phyloP scores from a whole-genome alignment of 2,329 filamentous ascomycete species.

The Arthroderma sp. region DNA sequence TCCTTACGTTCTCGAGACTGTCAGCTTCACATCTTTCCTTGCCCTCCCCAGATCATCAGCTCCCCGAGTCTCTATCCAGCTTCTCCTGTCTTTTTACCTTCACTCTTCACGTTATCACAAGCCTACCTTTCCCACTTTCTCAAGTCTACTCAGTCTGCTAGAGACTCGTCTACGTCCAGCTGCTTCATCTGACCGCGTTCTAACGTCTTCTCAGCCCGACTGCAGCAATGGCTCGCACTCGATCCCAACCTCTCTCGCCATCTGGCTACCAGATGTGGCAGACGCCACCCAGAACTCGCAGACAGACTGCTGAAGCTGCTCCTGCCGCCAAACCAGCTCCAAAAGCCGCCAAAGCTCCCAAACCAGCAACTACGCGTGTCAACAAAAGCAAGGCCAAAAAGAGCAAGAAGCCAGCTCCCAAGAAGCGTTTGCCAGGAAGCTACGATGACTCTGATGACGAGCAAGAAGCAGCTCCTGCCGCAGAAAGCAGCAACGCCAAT shows the following conservation, averaged over 20 bases:
- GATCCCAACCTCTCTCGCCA: constrained; percentile 23
- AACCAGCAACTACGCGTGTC: constrained; percentile 4
- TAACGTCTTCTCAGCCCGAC: neutral
- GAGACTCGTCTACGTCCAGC: neutral
- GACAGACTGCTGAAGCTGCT: constrained; percentile 11
- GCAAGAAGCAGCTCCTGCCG: neutral
- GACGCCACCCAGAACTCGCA: constrained; percentile 11
- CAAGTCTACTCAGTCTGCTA: neutral
- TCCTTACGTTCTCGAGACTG: too few relatives aligned
- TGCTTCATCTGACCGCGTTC: neutral
- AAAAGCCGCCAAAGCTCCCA: neutral
- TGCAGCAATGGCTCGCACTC: constrained; percentile 2
- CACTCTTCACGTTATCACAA: neutral
- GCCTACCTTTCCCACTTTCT: neutral
- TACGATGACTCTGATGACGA: neutral
- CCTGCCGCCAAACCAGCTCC: neutral
- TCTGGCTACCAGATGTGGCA: constrained; percentile 25
- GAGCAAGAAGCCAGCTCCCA: constrained; percentile 5
- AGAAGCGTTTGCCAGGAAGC: neutral
- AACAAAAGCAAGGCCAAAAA: constrained; percentile 2
- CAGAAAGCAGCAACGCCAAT: neutral
- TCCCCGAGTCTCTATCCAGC: neutral
- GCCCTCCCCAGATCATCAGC: neutral
- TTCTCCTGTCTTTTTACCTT: neutral
- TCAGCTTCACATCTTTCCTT: neutral